Evolutionary conservation across 345 rosid genomes (phyloP), one percentile per base, ranked within the genome.

Genomic region (Cardamine resedifolia): DNA sequence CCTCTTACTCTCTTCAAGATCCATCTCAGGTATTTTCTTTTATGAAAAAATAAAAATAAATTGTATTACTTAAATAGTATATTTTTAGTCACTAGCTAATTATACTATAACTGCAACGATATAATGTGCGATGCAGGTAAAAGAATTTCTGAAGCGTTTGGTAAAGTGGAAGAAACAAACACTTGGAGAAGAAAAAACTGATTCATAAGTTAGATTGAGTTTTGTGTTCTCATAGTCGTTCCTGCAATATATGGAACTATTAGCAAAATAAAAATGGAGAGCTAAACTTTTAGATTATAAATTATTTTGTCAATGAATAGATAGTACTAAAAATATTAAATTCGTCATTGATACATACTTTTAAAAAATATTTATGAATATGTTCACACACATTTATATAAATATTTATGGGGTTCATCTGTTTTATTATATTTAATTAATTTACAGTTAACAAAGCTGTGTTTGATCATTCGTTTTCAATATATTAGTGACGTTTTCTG

Each of bases 1-100:
- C 92, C 3, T 59, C 78, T 1, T 79, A 79, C 77, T 85, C 89
- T 33, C 75, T 87, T 7, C 73, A 61, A 15, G 82, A 85, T 15
- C 83, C 87, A 11, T 60, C 77, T 10, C 79, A 83, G 62, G 89
- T 83, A 18, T n/a, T 38, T 7, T 21, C 14, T 18, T 19, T 11
- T 50, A 49, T 34, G 14, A 26, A 5, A 15, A 6, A 5, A 14
- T 4, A 0, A 21, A 33, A 16, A 7, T 0, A 55, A 43, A 43
- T 20, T 44, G 24, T 57, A 15, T 65, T 3, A 12, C 1, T 10
- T 2, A 14, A 8, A 12, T 27, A 30, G 14, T 14, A 21, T 24
- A 21, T 6, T 21, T 59, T 15, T 30, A 31, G 55, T 10, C 64
- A 69, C 34, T 21, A 31, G 27, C 36, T 56, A 56, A 24, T 4